Conservation (phyloP, 768 basidiomycete genomes). For the Agaricus blazei region DNA sequence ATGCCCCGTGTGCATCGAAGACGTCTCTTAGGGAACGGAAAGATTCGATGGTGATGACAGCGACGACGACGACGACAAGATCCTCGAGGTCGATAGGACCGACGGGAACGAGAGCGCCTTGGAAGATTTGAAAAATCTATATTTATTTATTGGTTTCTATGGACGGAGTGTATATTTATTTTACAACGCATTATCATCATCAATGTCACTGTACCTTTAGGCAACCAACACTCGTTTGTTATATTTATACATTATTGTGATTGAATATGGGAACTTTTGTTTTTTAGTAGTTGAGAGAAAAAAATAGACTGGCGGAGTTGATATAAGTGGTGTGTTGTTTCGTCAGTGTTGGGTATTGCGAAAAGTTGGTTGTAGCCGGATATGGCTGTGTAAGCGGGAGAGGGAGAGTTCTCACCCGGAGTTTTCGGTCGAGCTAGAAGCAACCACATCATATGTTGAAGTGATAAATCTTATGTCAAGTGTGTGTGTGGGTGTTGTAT, state of each 20-base stretch:
- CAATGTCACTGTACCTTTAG: neutral
- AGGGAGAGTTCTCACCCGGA: no score
- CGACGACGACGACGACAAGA: no score
- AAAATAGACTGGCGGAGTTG: no score
- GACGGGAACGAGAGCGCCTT: constrained; percentile 4
- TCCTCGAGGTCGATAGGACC: constrained; percentile 3
- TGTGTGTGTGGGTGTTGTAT: no score
- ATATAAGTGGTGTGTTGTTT: no score
- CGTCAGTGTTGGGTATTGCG: no score
- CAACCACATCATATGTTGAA: no score
- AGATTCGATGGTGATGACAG: neutral
- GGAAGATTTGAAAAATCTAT: constrained; percentile 3
- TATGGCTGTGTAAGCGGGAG: no score
- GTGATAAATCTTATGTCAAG: no score
- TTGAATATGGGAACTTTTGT: neutral
- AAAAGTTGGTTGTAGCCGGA: no score
- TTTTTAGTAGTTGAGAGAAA: no score
- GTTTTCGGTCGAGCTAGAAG: no score
- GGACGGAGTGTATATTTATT: neutral
- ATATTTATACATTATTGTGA: neutral
- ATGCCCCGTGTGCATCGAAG: neutral
- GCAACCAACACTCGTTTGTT: neutral
- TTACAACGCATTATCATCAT: constrained; percentile 6
- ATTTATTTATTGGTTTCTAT: neutral
- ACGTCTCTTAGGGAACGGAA: neutral